Evolutionary conservation across 108 stramenopile genomes (phyloP).

Genomic region (Poteriospumella lacustris): DNA sequence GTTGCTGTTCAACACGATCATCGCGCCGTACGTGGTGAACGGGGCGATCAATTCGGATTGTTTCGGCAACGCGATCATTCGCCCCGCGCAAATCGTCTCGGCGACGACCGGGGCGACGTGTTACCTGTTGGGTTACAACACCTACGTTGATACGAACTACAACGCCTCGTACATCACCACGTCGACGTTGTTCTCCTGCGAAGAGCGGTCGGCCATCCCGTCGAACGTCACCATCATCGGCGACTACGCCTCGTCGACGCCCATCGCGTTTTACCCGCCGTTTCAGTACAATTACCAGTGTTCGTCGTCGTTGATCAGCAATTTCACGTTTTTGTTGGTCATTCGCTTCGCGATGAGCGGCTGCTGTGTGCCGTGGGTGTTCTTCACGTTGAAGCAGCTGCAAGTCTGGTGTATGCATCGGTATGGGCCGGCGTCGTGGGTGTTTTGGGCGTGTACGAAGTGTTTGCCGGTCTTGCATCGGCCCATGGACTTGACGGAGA

Average conservation of each 20-base stretch:
- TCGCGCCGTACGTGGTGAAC: background rate
- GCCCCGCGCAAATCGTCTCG: background rate
- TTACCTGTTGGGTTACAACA: background rate
- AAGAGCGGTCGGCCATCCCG: no score
- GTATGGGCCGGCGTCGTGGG: background rate
- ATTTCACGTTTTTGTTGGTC: background rate
- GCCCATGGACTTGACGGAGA: no score
- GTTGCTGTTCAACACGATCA: background rate
- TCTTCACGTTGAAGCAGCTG: background rate
- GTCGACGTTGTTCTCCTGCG: background rate
- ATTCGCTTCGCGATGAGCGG: background rate
- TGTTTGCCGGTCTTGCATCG: background rate
- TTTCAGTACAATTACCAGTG: slow-evolving; percentile 27
- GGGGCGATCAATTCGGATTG: background rate
- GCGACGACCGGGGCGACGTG: background rate
- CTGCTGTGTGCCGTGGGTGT: background rate
- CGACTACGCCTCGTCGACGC: no score
- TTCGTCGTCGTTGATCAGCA: background rate
- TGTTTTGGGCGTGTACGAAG: background rate
- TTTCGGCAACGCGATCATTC: background rate
- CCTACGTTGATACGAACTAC: no score
- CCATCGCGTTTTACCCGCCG: background rate
- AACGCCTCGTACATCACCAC: background rate
- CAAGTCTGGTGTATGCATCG: background rate
- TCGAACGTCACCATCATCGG: no score